These are phyloP conservation scores for Phytophthora parvispora DNA, from an alignment of 352 stramenopile genomes.

Conservation along the genomic window DNA sequence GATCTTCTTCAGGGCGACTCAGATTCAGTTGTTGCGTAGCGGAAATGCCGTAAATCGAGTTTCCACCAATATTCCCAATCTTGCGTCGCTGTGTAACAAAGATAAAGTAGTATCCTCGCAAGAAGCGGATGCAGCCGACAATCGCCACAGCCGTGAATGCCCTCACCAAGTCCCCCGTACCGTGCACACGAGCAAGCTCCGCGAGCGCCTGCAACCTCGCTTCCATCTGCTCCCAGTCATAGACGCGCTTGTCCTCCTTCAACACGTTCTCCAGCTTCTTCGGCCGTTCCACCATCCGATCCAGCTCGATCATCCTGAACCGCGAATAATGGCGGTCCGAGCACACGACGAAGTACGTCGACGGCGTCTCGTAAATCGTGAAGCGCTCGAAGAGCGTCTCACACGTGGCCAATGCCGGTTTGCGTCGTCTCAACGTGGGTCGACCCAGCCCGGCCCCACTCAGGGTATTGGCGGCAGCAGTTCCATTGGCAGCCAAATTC, in stretches of 20 bases:
- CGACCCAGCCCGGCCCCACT: slow-evolving; percentile 28
- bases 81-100: slow-evolving; percentile 98
- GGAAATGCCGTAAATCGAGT: slow-evolving; percentile 98
- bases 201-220: slow-evolving; percentile 74
- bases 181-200: slow-evolving; percentile 48
- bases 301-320: slow-evolving; percentile 81
- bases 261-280: slow-evolving; percentile 67
- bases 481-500: slow-evolving; percentile 30
- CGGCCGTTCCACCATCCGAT: slow-evolving; percentile 75
- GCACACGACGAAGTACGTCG: slow-evolving; percentile 83
- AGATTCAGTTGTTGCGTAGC: slow-evolving; percentile 94
- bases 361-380: slow-evolving; percentile 86
- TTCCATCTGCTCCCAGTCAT: slow-evolving; percentile 88
- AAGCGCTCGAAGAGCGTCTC: slow-evolving; percentile 84
- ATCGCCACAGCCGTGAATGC: slow-evolving; percentile 96
- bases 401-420: slow-evolving; percentile 70
- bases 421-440: slow-evolving; percentile 64
- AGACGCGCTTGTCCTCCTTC: slow-evolving; percentile 70
- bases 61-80: slow-evolving; percentile 97
- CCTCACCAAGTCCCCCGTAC: slow-evolving; percentile 56
- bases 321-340: slow-evolving; percentile 88
- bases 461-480: slow-evolving; percentile 11
- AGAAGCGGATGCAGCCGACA: slow-evolving; percentile 98
- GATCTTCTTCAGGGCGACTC: slow-evolving; percentile 59
- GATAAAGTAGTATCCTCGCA: slow-evolving; percentile 99